Percentiles rank a stretch among this genome's conserved stretches.
Evolutionary conservation across 2,329 filamentous ascomycete genomes (phyloP).

Genomic region (Diaporthe longicolla): DNA sequence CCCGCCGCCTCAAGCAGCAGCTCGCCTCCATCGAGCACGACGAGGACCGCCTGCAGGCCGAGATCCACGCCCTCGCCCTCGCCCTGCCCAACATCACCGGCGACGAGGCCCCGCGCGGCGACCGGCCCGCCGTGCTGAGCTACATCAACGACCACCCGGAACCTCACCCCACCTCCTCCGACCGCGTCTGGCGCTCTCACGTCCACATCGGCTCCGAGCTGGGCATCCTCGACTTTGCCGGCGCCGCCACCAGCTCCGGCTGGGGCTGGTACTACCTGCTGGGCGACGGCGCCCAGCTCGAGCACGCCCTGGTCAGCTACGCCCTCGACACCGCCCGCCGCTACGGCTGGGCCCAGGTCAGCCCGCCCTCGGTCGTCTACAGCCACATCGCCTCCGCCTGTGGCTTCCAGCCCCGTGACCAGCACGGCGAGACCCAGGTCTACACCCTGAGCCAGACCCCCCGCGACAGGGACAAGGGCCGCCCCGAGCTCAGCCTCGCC

Average conservation of each 20-base stretch:
- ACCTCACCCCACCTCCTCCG: conserved; percentile 50
- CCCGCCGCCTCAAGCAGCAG: conserved; percentile 73
- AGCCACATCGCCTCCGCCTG: conserved; percentile 90
- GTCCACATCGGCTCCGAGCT: conserved; percentile 88
- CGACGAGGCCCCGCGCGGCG: conserved; percentile 78
- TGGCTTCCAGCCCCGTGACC: conserved; percentile 93
- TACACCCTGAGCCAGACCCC: conserved; percentile 81
- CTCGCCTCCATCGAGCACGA: conserved; percentile 72
- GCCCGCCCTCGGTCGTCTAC: conserved; percentile 92
- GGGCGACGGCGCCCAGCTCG: conserved; percentile 93
- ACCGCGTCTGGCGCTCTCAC: conserved; percentile 78
- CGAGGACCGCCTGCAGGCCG: conserved; percentile 70
- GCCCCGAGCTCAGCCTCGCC: conserved; percentile 81
- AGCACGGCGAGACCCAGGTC: conserved; percentile 91
- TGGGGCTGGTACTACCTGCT: conserved; percentile 99
- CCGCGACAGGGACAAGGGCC: conserved; percentile 71
- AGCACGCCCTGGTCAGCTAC: conserved; percentile 93
- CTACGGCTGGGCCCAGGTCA: conserved; percentile 81
- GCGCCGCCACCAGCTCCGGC: conserved; percentile 84
- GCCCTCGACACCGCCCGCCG: conserved; percentile 80
- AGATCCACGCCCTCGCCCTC: conserved; percentile 82
- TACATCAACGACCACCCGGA: conserved; percentile 83
- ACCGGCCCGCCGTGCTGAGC: conserved; percentile 74
- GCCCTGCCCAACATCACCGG: conserved; percentile 91
- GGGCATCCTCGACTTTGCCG: conserved; percentile 91